A percentile compares a stretch with the other conserved stretches of the same genome.
These are phyloP conservation scores for Lyophyllum semitale DNA, from an alignment of 768 basidiomycete genomes.

Conservation along the genomic window DNA sequence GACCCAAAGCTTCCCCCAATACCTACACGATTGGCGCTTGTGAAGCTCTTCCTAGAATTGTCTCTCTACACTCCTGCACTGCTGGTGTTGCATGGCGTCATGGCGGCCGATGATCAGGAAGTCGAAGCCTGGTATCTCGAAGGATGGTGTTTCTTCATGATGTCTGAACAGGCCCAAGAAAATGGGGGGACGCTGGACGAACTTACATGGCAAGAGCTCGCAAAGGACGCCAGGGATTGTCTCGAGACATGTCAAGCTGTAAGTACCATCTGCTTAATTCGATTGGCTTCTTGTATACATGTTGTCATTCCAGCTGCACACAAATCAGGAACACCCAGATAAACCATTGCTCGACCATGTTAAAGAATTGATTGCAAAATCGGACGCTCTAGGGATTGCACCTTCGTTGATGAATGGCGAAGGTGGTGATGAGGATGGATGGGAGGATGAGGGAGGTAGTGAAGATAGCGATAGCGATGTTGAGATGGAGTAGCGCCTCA, in stretches of 20 bases:
- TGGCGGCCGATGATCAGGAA: constrained; percentile 81
- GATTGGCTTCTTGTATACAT: background rate
- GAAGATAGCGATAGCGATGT: constrained; percentile 59
- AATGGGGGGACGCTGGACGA: constrained; percentile 50
- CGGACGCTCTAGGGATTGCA: constrained; percentile 68
- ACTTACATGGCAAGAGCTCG: constrained; percentile 76
- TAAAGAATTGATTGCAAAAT: constrained; percentile 66
- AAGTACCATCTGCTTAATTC: constrained; percentile 19
- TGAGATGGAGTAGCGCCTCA: constrained; percentile 48
- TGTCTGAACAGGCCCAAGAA: constrained; percentile 72
- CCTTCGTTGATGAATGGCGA: constrained; percentile 60
- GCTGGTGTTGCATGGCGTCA: constrained; percentile 73
- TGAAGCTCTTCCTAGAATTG: constrained; percentile 84
- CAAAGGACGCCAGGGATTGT: constrained; percentile 76
- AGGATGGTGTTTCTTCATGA: constrained; percentile 90
- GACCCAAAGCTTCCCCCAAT: constrained; percentile 71
- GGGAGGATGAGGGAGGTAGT: constrained; percentile 63
- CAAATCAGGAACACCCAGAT: constrained; percentile 74
- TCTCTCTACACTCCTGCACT: constrained; percentile 70
- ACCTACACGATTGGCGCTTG: constrained; percentile 68
- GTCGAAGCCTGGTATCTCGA: constrained; percentile 94
- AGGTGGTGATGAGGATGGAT: constrained; percentile 51
- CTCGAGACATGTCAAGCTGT: constrained; percentile 83
- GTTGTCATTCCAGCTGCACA: constrained; percentile 55
- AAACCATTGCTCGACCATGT: constrained; percentile 74